Evolutionary conservation across 1,284 basidiomycete species (phyloP), one percentile per base, ranked within the genome.

Genomic region (Rhodotorula sp.): DNA sequence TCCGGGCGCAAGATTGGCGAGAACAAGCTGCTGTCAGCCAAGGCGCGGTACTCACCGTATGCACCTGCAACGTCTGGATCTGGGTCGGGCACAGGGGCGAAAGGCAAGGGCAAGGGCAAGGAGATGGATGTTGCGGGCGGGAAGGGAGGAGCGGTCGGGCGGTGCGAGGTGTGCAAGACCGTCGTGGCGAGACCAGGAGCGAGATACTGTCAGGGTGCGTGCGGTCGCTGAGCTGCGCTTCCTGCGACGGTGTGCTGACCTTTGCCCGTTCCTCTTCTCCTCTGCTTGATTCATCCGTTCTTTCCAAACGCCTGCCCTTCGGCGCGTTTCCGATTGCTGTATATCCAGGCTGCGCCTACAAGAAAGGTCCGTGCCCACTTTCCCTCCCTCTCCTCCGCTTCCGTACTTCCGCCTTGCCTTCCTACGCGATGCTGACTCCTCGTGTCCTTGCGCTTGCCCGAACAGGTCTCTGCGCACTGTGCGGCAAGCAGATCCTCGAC

Each of bases 81-180:
- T 13, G 28, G 59, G 47, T 63, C 52, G 22, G 37, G 31, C 44
- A 50, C 51, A 46, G 53, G 52, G 20, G 40, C 61, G 40, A 50
- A 50, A 52, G 57, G 48, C 4, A 57, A 37, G 26, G 65, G 22
- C 13, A 51, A 34, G 40, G 57, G 20, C 26, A 20, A n/a, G 9
- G 20, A 3, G 83, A 87, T 48, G 15, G 59, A 51, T 37, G 9
- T 50, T 6, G 59, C 59, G 37, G 59, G 59, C 86, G 79, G 58
- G 13, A 66, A 62, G 13, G 58, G 40, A 22, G 52, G 40, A 89
- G 88, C 89, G 48, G 91, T 92, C 80, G 86, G 85, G 59, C 90
- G 89, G 79, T 92, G 90, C 79, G 90, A 88, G 79, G 89, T 89
- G 76, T 92, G 90, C 78, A 90, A 90, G 80, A 87, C 87, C 75